These are phyloP conservation scores for Croton laevigatus DNA, from an alignment of 441 rosid genomes.

Conservation along the genomic window DNA sequence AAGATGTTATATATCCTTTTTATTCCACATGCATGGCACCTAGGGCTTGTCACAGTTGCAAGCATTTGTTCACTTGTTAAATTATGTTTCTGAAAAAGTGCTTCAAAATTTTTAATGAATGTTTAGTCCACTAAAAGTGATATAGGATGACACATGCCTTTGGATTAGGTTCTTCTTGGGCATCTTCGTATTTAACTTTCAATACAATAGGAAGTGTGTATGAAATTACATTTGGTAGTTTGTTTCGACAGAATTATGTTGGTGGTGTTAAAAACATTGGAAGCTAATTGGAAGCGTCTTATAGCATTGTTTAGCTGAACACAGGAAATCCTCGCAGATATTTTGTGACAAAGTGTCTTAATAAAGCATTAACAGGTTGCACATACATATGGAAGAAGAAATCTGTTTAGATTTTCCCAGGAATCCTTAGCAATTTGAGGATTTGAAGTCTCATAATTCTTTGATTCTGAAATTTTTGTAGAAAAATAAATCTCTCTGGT, in stretches of 20 bases:
- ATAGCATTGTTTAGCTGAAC: background rate
- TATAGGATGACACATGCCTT: background rate
- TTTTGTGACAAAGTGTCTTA: background rate
- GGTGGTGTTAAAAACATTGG: background rate
- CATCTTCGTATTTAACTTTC: background rate
- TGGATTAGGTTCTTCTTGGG: background rate
- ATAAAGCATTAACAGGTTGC: background rate
- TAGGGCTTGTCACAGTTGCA: background rate
- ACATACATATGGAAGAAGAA: background rate
- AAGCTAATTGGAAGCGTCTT: too few species aligned
- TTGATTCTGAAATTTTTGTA: background rate
- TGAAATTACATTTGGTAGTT: background rate
- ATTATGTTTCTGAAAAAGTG: background rate
- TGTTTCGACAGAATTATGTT: background rate
- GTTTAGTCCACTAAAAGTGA: constrained; percentile 3
- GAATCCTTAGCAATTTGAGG: background rate
- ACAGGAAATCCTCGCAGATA: too few species aligned
- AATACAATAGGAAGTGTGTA: background rate
- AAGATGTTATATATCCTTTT: background rate
- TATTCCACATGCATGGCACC: background rate
- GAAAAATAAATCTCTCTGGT: background rate
- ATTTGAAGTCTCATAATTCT: background rate
- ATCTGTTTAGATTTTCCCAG: background rate
- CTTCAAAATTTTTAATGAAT: background rate
- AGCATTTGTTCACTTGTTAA: background rate